Conservation (phyloP, 306 rosid species). For the cucumber (Cucumis sativus) region DNA sequence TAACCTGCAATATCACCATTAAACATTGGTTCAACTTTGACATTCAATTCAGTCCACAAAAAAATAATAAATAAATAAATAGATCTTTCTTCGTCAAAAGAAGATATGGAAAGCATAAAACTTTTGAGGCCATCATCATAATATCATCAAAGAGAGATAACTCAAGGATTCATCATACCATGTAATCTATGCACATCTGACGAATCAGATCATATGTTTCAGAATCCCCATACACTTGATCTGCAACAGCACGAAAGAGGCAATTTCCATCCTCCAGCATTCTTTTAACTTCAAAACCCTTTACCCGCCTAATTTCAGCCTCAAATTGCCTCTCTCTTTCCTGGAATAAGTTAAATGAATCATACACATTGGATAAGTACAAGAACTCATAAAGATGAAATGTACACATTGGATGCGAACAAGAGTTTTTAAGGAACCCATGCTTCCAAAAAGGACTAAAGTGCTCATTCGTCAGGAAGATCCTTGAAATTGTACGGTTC, state of each 20-base stretch:
- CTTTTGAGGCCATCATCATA: not conserved
- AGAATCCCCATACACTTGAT: constrained; percentile 93
- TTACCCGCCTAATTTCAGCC: constrained; percentile 65
- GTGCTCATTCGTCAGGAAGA: not conserved
- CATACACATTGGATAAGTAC: not conserved
- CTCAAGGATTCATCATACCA: constrained; percentile 34
- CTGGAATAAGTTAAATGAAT: constrained; percentile 21
- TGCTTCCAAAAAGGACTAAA: not conserved
- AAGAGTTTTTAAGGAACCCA: not conserved
- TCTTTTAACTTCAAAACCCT: constrained; percentile 77
- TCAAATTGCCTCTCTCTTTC: constrained; percentile 90
- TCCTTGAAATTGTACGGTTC: not conserved
- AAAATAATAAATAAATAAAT: too few species aligned
- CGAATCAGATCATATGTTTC: constrained; percentile 64
- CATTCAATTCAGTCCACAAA: not conserved
- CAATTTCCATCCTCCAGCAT: constrained; percentile 97
- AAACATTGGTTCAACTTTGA: not conserved
- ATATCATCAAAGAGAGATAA: not conserved
- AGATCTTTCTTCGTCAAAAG: not conserved
- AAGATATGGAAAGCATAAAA: not conserved
- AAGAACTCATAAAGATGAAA: not conserved
- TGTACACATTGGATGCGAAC: not conserved
- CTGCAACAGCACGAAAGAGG: constrained; percentile 93
- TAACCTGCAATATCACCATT: not conserved
- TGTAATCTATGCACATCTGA: constrained; percentile 87